These are phyloP conservation scores for Aspergillus neotritici DNA, from an alignment of 2,329 filamentous ascomycete species.

Conservation along the genomic window DNA sequence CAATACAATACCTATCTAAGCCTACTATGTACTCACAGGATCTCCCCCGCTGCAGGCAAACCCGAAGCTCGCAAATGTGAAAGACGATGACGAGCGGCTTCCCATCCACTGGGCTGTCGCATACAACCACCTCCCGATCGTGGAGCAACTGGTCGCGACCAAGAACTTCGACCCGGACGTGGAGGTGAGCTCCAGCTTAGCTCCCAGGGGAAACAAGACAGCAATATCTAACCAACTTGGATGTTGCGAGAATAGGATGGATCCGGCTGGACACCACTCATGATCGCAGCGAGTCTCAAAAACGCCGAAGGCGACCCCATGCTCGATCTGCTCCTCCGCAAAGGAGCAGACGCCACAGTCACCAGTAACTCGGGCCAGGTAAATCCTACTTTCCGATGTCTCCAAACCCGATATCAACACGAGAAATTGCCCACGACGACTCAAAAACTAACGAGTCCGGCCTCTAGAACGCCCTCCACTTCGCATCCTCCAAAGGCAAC, in stretches of 20 bases:
- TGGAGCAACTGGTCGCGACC: constrained; percentile 62
- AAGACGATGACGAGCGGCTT: constrained; percentile 81
- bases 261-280: constrained; percentile 47
- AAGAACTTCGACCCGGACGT: constrained; percentile 79
- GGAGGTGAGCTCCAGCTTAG: constrained; percentile 47
- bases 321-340: constrained; percentile 42
- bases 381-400: constrained; percentile 2
- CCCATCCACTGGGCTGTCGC: constrained; percentile 93
- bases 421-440: not conserved
- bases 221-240: no score
- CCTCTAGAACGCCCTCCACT: constrained; percentile 75
- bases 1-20: not conserved
- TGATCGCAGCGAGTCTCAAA: constrained; percentile 46
- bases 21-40: not conserved
- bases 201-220: no score
- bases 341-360: constrained; percentile 43
- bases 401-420: not conserved
- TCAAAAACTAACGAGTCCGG: constrained; percentile 3
- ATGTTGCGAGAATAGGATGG: constrained; percentile 32
- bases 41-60: constrained; percentile 54
- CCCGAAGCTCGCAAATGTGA: constrained; percentile 65
- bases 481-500: constrained; percentile 84
- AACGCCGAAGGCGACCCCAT: constrained; percentile 42
- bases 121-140: constrained; percentile 70
- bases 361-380: constrained; percentile 42